phyloP scores from a whole-genome alignment of 208 protist species.

The Tritrichomonas musculus region DNA sequence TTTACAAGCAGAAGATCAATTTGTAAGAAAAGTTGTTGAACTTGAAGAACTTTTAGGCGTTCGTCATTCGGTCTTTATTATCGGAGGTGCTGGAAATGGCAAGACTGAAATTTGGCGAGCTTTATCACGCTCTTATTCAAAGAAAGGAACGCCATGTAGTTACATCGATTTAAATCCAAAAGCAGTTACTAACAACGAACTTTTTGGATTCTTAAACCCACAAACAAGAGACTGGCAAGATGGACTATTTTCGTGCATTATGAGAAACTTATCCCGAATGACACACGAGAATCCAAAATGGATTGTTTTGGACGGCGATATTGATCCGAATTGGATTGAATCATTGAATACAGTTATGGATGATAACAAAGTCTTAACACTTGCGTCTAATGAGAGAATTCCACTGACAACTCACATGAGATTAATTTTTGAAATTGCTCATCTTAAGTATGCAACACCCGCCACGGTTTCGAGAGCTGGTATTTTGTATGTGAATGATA shows the following conservation, averaged over 20 bases:
- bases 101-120: constrained; percentile 90
- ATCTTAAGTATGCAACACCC: constrained; percentile 82
- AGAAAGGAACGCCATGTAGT: constrained; percentile 73
- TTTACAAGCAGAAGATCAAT: constrained; percentile 89
- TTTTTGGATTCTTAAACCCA: constrained; percentile 85
- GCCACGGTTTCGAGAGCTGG: constrained; percentile 63
- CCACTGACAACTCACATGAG: constrained; percentile 88
- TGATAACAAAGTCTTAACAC: constrained; percentile 91
- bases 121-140: constrained; percentile 74
- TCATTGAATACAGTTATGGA: constrained; percentile 96
- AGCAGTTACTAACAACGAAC: constrained; percentile 90
- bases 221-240: constrained; percentile 70
- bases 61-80: constrained; percentile 93
- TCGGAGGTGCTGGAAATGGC: constrained; percentile 80
- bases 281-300: constrained; percentile 69
- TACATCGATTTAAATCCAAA: constrained; percentile 85
- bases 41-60: constrained; percentile 91
- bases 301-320: constrained; percentile 91
- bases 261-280: constrained; percentile 77
- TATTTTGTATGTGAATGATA: constrained; percentile 93
- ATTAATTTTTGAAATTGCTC: constrained; percentile 92
- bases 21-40: constrained; percentile 91
- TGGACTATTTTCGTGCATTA: constrained; percentile 70
- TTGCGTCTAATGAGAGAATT: constrained; percentile 95
- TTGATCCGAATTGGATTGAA: constrained; percentile 97